These are phyloP conservation scores for Fusarium burgessii DNA, from an alignment of 2,329 filamentous ascomycete species.

Conservation along the genomic window DNA sequence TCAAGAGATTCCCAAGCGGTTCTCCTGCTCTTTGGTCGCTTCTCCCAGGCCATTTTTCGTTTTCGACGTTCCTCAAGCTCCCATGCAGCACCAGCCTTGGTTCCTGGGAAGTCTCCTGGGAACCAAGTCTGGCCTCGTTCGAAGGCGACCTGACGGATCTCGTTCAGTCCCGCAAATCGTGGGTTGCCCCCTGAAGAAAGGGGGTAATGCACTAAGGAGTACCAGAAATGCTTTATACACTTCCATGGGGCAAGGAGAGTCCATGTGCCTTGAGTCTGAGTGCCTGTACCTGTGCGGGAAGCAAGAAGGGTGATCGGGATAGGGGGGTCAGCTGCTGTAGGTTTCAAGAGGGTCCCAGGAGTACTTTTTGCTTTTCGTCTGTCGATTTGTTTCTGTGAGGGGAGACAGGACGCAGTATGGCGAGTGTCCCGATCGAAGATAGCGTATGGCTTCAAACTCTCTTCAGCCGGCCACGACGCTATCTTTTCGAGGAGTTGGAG, in stretches of 20 bases:
- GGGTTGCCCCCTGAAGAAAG: constrained; percentile 84
- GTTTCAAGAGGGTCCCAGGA: constrained; percentile 72
- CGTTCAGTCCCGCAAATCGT: constrained; percentile 83
- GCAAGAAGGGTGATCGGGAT: constrained; percentile 83
- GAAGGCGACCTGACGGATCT: constrained; percentile 83
- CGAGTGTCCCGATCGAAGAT: constrained; percentile 79
- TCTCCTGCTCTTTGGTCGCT: constrained; percentile 84
- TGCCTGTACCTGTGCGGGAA: constrained; percentile 61
- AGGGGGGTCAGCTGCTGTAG: constrained; percentile 72
- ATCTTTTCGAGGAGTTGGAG: constrained; percentile 68
- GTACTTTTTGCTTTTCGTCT: constrained; percentile 74
- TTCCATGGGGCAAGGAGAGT: constrained; percentile 91
- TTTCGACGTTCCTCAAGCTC: constrained; percentile 75
- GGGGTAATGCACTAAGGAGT: constrained; percentile 84
- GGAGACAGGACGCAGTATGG: constrained; percentile 71
- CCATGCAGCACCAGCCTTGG: constrained; percentile 82
- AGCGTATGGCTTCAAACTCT: constrained; percentile 57
- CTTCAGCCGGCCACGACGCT: constrained; percentile 75
- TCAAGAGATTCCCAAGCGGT: constrained; percentile 80
- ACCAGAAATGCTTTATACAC: constrained; percentile 88
- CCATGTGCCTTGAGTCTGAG: constrained; percentile 76
- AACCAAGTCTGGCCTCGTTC: constrained; percentile 86
- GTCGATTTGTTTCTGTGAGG: constrained; percentile 85
- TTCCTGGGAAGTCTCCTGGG: constrained; percentile 85
- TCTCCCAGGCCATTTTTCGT: constrained; percentile 82